Evolutionary conservation across 345 rosid genomes (phyloP).

Genomic region (Citropsis articulata): DNA sequence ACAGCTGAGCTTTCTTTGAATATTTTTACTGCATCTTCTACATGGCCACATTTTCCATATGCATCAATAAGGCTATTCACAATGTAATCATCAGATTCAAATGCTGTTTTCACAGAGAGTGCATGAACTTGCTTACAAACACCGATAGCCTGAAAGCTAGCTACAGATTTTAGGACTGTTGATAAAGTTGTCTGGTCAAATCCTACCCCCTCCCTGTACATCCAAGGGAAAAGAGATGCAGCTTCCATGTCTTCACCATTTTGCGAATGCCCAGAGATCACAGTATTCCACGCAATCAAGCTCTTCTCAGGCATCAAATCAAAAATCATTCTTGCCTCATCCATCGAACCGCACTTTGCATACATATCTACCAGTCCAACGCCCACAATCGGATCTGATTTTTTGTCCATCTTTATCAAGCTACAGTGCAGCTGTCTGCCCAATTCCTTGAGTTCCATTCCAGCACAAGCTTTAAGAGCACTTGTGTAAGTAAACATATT

Average conservation of each 20-base stretch:
- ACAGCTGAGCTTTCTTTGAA: conserved; percentile 31
- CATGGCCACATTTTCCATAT: conserved; percentile 50
- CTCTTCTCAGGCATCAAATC: conserved; percentile 42
- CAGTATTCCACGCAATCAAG: conserved; percentile 56
- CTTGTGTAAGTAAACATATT: conserved; percentile 57
- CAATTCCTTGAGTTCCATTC: conserved; percentile 29
- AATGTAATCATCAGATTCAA: conserved; percentile 38
- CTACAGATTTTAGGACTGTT: conserved; percentile 50
- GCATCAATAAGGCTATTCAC: conserved; percentile 57
- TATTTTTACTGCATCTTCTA: conserved; percentile 40
- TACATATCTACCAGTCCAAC: conserved; percentile 65
- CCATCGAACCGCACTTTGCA: conserved; percentile 37
- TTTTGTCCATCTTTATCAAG: conserved; percentile 42
- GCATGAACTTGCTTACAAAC: conserved; percentile 48
- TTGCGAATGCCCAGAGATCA: conserved; percentile 52
- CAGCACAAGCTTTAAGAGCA: conserved; percentile 56
- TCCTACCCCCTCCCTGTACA: conserved; percentile 37
- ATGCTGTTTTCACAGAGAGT: conserved; percentile 43
- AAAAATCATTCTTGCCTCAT: conserved; percentile 41
- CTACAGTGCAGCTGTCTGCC: conserved; percentile 51
- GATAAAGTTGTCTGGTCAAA: conserved; percentile 57
- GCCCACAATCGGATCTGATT: conserved; percentile 42
- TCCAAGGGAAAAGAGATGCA: conserved; percentile 39
- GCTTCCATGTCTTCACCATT: conserved; percentile 48
- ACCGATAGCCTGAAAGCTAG: conserved; percentile 32